Conservation (phyloP, 805 yeast genomes). For the Ogataea paraovalis region DNA sequence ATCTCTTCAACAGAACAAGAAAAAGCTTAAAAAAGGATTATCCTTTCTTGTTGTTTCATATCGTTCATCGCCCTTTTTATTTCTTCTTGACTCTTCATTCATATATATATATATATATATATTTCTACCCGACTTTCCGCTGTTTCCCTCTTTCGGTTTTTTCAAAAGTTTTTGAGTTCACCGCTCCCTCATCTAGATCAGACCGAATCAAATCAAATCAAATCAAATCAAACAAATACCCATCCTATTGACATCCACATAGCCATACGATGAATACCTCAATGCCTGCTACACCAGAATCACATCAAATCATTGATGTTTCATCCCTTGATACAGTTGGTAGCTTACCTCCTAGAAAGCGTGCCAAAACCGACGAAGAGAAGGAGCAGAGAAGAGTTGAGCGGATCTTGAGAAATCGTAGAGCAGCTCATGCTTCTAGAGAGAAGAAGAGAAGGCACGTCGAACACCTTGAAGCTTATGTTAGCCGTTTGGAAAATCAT, state of each 20-base stretch:
- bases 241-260: not conserved
- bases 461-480: conserved; percentile 71
- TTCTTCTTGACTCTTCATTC: not conserved
- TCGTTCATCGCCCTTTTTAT: not conserved
- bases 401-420: conserved; percentile 86
- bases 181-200: no score
- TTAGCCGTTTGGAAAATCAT: conserved; percentile 36
- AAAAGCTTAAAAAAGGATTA: no score
- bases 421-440: conserved; percentile 96
- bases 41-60: no score
- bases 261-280: not conserved
- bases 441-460: conserved; percentile 94
- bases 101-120: not conserved
- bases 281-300: conserved; percentile 9
- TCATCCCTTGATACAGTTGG: conserved; percentile 16
- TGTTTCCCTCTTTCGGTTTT: no score
- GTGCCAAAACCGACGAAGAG: conserved; percentile 95
- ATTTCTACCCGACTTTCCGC: no score
- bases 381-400: conserved; percentile 95
- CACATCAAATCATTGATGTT: conserved; percentile 2
- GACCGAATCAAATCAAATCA: not conserved
- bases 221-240: conserved; percentile 2
- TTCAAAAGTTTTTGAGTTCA: no score
- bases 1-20: no score
- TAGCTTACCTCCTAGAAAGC: conserved; percentile 82